Evolutionary conservation across 2,329 filamentous ascomycete species (phyloP).

Genomic region (Epichloe baconii): DNA sequence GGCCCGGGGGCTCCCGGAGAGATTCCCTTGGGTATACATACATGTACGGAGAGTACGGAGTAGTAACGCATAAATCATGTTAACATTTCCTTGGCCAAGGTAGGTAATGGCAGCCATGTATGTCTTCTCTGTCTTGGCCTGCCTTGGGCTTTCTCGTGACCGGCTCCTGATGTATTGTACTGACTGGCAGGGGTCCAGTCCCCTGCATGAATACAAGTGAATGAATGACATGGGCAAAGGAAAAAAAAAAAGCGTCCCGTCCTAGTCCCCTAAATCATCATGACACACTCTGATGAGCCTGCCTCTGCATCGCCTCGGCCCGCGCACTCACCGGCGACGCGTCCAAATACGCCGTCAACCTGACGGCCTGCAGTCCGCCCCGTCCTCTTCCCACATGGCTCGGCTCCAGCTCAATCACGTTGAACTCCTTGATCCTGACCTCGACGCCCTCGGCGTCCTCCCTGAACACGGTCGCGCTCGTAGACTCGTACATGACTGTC

Average conservation of each 20-base stretch:
- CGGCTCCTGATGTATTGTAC: too few species aligned
- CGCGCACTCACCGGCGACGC: neutral
- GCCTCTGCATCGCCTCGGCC: neutral
- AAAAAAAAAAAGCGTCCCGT: too few species aligned
- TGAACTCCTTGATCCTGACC: conserved; percentile 3
- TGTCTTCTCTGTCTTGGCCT: too few species aligned
- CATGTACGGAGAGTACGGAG: too few species aligned
- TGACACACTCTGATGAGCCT: conserved; percentile 2
- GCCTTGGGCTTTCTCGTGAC: too few species aligned
- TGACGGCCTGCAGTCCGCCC: neutral
- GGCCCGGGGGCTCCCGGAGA: too few species aligned
- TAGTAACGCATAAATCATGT: too few species aligned
- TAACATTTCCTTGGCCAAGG: conserved; percentile 23
- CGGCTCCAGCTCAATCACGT: neutral
- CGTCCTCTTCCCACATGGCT: neutral
- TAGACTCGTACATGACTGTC: conserved; percentile 1
- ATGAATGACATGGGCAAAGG: too few species aligned
- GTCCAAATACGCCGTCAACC: neutral
- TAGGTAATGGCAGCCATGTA: conserved; percentile 44
- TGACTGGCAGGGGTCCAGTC: too few species aligned
- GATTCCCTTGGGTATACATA: too few species aligned
- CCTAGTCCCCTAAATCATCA: too few species aligned
- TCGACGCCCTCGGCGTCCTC: neutral
- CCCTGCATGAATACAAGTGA: too few species aligned
- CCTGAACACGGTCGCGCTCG: conserved; percentile 1